Evolutionary conservation across 148 eudicot genomes (phyloP).

Genomic region (Diospyros lotus): DNA sequence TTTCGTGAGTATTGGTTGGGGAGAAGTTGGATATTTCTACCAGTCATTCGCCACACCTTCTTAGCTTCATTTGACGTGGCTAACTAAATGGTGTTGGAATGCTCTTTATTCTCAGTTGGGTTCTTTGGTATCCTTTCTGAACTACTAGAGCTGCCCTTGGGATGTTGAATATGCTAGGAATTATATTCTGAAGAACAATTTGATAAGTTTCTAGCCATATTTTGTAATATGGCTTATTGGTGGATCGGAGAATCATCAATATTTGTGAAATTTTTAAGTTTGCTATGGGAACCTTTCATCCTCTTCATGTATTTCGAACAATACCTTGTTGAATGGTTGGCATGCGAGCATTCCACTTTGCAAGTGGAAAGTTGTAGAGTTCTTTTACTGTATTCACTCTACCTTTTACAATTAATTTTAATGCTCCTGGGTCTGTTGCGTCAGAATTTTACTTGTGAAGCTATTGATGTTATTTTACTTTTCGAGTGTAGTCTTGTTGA

Average conservation of each 20-base stretch:
- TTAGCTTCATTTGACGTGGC: not conserved
- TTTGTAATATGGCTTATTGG: not conserved
- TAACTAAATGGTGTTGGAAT: not conserved
- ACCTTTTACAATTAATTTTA: not conserved
- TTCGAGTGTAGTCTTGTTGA: not conserved
- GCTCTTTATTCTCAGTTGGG: conserved; percentile 2
- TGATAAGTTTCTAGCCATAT: no score
- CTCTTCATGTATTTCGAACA: not conserved
- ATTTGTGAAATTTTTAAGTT: not conserved
- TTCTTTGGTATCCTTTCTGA: not conserved
- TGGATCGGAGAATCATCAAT: not conserved
- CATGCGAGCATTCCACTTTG: not conserved
- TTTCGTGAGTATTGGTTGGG: not conserved
- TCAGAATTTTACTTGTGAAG: not conserved
- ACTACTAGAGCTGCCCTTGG: not conserved
- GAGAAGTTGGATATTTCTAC: not conserved
- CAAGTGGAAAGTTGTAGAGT: not conserved
- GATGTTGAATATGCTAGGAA: no score
- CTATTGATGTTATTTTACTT: not conserved
- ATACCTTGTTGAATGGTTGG: not conserved
- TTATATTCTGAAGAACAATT: no score
- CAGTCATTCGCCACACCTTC: no score
- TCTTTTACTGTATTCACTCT: not conserved
- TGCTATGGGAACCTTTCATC: not conserved
- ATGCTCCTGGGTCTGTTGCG: no score